Conservation (phyloP, 441 rosid species). For the Adansonia gregorii region DNA sequence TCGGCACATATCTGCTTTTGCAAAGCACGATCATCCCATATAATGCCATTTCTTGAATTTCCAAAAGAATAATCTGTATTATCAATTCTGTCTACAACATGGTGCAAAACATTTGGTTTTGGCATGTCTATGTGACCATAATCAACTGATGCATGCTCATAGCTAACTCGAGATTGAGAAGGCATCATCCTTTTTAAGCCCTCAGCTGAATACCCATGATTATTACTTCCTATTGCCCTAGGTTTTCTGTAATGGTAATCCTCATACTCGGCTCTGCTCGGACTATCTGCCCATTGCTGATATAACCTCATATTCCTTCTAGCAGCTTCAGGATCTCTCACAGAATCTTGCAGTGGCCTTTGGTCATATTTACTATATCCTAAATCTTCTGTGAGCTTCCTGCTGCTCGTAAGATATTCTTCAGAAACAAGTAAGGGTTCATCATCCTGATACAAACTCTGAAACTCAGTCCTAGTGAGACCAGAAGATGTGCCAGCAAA, state of each 20-base stretch:
- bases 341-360: conserved; percentile 38
- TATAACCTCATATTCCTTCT: conserved; percentile 34
- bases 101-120: conserved; percentile 41
- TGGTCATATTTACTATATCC: conserved; percentile 37
- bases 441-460: conserved; percentile 40
- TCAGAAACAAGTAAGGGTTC: conserved; percentile 38
- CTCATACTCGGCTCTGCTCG: conserved; percentile 42
- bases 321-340: conserved; percentile 39
- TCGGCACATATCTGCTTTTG: conserved; percentile 37
- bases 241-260: conserved; percentile 40
- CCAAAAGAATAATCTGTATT: conserved; percentile 38
- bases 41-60: conserved; percentile 37
- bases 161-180: conserved; percentile 39
- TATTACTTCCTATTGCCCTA: conserved; percentile 37
- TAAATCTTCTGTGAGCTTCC: conserved; percentile 41
- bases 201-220: conserved; percentile 41
- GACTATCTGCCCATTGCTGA: conserved; percentile 38
- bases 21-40: conserved; percentile 37
- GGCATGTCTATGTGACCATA: conserved; percentile 42
- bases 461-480: conserved; percentile 40
- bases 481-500: conserved; percentile 44
- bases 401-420: conserved; percentile 43
- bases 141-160: conserved; percentile 39
- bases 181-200: conserved; percentile 37
- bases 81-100: conserved; percentile 39